These are phyloP conservation scores for Zygoascus sp. DNA, from an alignment of 1,139 yeast species.

Conservation along the genomic window DNA sequence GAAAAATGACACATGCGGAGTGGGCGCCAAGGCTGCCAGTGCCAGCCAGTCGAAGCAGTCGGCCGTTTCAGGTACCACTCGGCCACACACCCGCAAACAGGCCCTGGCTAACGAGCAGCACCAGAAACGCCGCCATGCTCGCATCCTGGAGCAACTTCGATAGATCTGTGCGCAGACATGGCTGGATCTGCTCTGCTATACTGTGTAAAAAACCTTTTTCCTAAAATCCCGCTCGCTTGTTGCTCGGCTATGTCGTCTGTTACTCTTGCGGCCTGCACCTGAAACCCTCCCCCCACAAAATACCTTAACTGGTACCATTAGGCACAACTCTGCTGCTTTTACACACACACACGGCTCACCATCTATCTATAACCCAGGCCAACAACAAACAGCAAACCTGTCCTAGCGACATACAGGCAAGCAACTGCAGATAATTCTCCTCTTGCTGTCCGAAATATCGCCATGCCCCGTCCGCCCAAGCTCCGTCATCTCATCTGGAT, in stretches of 20 bases:
- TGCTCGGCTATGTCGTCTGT: too few relatives aligned
- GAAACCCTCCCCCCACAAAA: too few relatives aligned
- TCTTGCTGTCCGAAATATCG: background rate
- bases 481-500: constrained; percentile 6
- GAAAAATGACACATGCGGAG: constrained; percentile 21
- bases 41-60: too few relatives aligned
- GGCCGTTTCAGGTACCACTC: too few relatives aligned
- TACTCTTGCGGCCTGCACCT: too few relatives aligned
- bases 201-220: background rate
- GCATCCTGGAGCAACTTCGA: background rate
- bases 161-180: background rate
- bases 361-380: too few relatives aligned
- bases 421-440: background rate
- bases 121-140: constrained; percentile 16
- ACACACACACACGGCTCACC: too few relatives aligned
- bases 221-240: background rate
- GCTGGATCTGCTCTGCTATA: too few relatives aligned
- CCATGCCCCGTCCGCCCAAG: background rate
- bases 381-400: too few relatives aligned
- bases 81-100: too few relatives aligned
- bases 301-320: too few relatives aligned
- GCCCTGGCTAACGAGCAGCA: constrained; percentile 14
- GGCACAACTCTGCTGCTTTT: too few relatives aligned
- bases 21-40: constrained; percentile 18
- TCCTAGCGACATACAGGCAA: background rate